A percentile compares a stretch with the other conserved stretches of the same genome.
Conservation (phyloP, 768 basidiomycete species). For the Auricularia sp. region DNA sequence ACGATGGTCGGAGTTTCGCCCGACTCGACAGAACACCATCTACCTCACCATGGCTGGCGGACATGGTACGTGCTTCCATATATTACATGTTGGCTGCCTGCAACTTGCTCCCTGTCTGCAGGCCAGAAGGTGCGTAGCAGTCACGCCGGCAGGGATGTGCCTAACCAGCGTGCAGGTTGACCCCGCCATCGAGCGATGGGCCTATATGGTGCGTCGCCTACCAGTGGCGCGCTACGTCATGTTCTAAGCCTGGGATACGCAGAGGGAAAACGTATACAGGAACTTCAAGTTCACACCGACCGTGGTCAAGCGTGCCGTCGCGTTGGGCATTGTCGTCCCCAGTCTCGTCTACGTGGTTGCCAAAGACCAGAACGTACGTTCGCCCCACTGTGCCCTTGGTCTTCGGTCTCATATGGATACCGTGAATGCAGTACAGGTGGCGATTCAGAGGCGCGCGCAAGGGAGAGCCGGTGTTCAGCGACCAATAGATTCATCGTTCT, state of each 20-base stretch:
- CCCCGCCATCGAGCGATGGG: constrained; percentile 50
- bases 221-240: too few relatives aligned
- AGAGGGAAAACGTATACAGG: constrained; percentile 82
- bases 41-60: constrained; percentile 45
- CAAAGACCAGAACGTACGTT: not conserved
- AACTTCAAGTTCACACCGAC: constrained; percentile 71
- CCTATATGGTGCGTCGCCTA: constrained; percentile 36
- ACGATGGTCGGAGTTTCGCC: not conserved
- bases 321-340: constrained; percentile 61
- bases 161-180: constrained; percentile 36
- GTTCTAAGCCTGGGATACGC: not conserved
- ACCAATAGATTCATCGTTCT: not conserved
- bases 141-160: not conserved
- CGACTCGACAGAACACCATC: constrained; percentile 13
- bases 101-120: constrained; percentile 1
- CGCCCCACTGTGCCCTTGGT: not conserved
- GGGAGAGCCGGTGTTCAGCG: not conserved
- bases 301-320: constrained; percentile 46
- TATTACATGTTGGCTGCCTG: constrained; percentile 3
- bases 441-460: constrained; percentile 1
- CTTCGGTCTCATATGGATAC: not conserved
- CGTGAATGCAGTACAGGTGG: constrained; percentile 3
- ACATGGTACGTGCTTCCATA: constrained; percentile 37
- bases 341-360: constrained; percentile 38
- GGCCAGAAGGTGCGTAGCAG: not conserved